Conservation (phyloP, 169 alveolate species). For the Plasmodium knowlesi region DNA sequence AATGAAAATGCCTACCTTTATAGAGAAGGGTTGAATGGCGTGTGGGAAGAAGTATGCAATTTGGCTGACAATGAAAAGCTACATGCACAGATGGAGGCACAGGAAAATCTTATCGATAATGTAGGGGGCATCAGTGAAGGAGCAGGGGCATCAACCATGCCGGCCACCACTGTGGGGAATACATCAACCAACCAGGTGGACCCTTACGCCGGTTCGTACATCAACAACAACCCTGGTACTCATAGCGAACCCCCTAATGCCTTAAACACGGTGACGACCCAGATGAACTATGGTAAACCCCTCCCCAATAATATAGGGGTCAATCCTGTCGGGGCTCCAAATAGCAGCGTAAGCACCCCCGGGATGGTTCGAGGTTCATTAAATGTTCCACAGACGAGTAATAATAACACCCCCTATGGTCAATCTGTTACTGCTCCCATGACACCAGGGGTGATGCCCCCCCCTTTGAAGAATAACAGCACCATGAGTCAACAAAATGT, state of each 20-base stretch:
- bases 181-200: neutral
- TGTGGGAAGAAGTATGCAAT: conserved; percentile 78
- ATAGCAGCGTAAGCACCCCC: neutral
- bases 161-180: neutral
- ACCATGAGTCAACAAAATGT: neutral
- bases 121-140: neutral
- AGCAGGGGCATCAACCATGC: neutral
- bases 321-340: neutral
- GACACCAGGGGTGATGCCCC: neutral
- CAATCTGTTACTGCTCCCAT: neutral
- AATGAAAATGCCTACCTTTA: conserved; percentile 77
- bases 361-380: neutral
- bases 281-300: neutral
- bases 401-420: conserved; percentile 11
- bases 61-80: conserved; percentile 40
- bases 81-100: neutral
- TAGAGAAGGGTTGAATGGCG: conserved; percentile 78
- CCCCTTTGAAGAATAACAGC: neutral
- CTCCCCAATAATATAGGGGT: neutral
- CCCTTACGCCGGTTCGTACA: neutral
- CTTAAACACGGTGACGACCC: neutral
- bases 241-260: neutral
- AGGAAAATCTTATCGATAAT: neutral
- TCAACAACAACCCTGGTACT: neutral
- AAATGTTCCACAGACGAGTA: neutral